phyloP scores from a whole-genome alignment of 176 grass and related monocot genomes.

The Juncus inflexus region DNA sequence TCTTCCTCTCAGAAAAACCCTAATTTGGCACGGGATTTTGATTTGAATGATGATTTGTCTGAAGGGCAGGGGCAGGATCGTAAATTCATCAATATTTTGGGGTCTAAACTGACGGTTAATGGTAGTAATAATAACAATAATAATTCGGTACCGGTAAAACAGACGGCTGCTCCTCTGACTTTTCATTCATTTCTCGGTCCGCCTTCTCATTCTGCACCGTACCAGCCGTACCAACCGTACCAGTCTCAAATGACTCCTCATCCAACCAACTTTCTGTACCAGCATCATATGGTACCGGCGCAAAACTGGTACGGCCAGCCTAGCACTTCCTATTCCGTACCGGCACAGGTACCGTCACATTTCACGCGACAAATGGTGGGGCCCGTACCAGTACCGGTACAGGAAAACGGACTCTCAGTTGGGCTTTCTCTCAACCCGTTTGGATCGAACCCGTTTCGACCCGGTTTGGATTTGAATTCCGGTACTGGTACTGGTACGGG shows the following conservation, averaged over 20 bases:
- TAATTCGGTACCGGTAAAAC: not conserved
- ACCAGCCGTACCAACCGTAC: slow-evolving; percentile 8
- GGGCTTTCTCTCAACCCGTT: slow-evolving; percentile 16
- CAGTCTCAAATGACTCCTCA: slow-evolving; percentile 12
- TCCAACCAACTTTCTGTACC: slow-evolving; percentile 4
- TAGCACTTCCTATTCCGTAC: slow-evolving; percentile 7
- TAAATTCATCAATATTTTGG: slow-evolving; percentile 14
- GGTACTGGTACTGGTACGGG: slow-evolving; percentile 1
- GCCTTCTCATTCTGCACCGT: slow-evolving; percentile 15
- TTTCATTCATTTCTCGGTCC: slow-evolving; percentile 32
- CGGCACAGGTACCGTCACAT: not conserved
- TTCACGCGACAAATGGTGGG: slow-evolving; percentile 8
- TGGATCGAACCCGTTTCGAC: slow-evolving; percentile 11
- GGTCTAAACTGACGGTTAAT: not conserved
- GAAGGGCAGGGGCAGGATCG: slow-evolving; percentile 3
- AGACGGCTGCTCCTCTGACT: slow-evolving; percentile 5
- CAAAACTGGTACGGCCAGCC: slow-evolving; percentile 16
- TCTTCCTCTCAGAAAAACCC: slow-evolving; percentile 23
- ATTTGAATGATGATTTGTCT: slow-evolving; percentile 37
- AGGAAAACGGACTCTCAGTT: slow-evolving; percentile 11
- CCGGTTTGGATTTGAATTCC: slow-evolving; percentile 31
- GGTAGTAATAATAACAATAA: not conserved
- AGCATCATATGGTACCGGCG: not conserved
- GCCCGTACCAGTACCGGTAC: slow-evolving; percentile 16
- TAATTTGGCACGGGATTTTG: slow-evolving; percentile 30